Conservation (phyloP, 257 asterid species). For the Solanum commersonii region DNA sequence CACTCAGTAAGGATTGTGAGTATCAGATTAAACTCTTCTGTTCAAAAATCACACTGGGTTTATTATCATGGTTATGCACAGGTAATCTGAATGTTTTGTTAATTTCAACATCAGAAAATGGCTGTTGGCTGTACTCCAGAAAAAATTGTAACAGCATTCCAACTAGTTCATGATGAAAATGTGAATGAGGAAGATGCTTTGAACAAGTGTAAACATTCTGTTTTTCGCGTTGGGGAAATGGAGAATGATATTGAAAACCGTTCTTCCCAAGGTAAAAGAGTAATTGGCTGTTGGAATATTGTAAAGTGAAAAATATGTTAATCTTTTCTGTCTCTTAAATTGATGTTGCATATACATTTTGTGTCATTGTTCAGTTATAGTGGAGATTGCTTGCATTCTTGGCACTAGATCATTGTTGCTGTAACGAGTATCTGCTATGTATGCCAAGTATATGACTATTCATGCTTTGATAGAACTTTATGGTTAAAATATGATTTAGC, state of each 20-base stretch:
- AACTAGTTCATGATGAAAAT: constrained; percentile 58
- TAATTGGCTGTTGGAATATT: constrained; percentile 6
- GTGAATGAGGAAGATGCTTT: constrained; percentile 61
- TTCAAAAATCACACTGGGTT: constrained; percentile 5
- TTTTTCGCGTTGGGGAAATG: constrained; percentile 47
- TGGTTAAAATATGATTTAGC: not conserved
- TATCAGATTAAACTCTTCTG: not conserved
- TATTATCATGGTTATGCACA: not conserved
- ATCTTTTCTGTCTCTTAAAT: not conserved
- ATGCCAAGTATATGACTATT: not conserved
- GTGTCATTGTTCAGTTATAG: not conserved
- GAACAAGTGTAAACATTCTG: constrained; percentile 43
- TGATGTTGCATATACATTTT: not conserved
- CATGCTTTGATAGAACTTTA: not conserved
- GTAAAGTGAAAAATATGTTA: not conserved
- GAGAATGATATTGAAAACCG: constrained; percentile 49
- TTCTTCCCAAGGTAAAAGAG: constrained; percentile 56
- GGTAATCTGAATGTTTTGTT: constrained; percentile 2
- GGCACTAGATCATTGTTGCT: not conserved
- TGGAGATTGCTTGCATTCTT: not conserved
- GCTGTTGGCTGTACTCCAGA: constrained; percentile 82
- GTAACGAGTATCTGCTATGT: not conserved
- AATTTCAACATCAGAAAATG: constrained; percentile 54
- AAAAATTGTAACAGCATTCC: constrained; percentile 70
- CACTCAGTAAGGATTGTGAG: constrained; percentile 76